Base-by-base conservation (phyloP, 192 early-diverging fungal genomes). In the Linderina pennispora region DNA sequence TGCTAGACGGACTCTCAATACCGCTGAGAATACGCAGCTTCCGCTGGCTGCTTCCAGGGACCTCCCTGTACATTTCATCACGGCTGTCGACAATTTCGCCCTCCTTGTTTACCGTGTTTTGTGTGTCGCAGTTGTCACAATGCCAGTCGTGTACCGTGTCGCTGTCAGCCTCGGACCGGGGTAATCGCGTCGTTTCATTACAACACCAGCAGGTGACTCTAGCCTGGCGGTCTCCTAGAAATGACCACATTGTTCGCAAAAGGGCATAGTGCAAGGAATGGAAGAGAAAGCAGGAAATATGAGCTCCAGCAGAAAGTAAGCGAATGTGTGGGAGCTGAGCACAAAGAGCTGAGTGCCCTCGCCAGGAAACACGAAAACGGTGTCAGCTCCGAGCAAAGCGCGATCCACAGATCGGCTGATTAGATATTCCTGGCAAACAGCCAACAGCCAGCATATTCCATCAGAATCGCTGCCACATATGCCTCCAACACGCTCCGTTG, bases 151-250 rank as follows among this genome's bases (percentile, higher is more conserved):
- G 36, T 37, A 18, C 35, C 18, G 34, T 41, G 49, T 38, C 18
- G 3, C 14, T 15, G 46, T 7, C 17, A 23, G 13, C 14, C 43
- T 26, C 37, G 21, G 36, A 36, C 25, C 17, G 50, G 20, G 42
- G 19, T 2, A 62, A 51, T 10, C n/a, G 35, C 13, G 66, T 62
- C 16, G 23, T 50, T 13, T 58, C 42, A 37, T 70, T 52, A 52
- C 55, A 71, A 53, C 63, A 71, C 60, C 60, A 71, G 39, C 60
- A 64, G 15, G 60, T 58, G 34, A 53, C 56, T 16, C 55, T 45
- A 33, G 59, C 35, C n/a, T 32, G 40, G 34, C 51, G 41, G 5
- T 24, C 16, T 23, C 40, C 35, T 32, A 71, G 45, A 32, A 52
- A 22, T 35, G 58, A 50, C 65, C 58, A 69, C 58, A 69, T 69